Base-by-base conservation (phyloP, 2,329 filamentous ascomycete genomes). In the Aspergillus proliferans region DNA sequence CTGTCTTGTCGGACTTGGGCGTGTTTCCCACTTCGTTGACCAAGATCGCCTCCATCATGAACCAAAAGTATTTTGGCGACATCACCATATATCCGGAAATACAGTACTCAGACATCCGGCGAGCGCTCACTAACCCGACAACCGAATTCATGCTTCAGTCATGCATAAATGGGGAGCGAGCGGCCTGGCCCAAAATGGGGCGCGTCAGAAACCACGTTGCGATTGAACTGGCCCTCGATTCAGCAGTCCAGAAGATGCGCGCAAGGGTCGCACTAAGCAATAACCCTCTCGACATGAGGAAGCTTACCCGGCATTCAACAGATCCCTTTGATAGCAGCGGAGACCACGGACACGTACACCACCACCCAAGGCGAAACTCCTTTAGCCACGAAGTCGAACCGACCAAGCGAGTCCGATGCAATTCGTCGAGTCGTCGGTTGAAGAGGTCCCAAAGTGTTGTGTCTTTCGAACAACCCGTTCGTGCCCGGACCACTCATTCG, bases 61-160 rank as follows among this genome's bases (percentile, higher is more conserved):
- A 84, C 55, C 92, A 97, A 62, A 88, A 87, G 55, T 97, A 97
- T 62, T 91, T 88, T 2, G 92, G 92, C 6, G 91, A 97, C 67
- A 95, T 97, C 64, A 97, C 90, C 41, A 95, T 97, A 47, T 77
- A 95, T 28, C 91, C 91, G 0, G 83, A 89, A 47, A 85, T 95
- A 50, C 80, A 80, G 4, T 82, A 86, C 46, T 77, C 83, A 6
- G 85, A 94, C 53, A 80, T 94, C 19, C 85, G 87, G 1, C 79
- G 81, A 7, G 83, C 96, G 22, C 75, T 97, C 41, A 85, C 80
- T 54, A 97, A 97, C 50, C 92, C 92, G 1, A 90, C 86, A 0
- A 73, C 83, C 0, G 87, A 91, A 4, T 97, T 95, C 65, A 95
- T 97, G 88, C 68, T 85, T 4, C 79, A 86, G 43, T 85, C 87